These are phyloP conservation scores for Nannochloris sp. DNA, from an alignment of 139 green algal species.

Conservation along the genomic window DNA sequence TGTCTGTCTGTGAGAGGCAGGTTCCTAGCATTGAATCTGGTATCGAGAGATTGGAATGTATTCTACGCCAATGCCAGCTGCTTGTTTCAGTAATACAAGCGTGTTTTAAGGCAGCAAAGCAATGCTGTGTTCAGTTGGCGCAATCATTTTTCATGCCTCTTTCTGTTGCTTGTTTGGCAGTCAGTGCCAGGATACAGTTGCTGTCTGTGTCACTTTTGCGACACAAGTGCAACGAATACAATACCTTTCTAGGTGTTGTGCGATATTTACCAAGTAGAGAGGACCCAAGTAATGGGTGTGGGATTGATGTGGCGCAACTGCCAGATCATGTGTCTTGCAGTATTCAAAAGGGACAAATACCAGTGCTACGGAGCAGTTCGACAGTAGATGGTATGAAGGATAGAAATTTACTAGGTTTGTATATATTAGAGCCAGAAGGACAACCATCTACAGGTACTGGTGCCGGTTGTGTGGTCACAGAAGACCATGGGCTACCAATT, in stretches of 20 bases:
- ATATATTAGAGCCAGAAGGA: background rate
- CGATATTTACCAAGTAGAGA: background rate
- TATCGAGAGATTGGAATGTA: background rate
- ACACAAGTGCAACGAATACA: background rate
- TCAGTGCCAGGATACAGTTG: background rate
- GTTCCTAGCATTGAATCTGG: background rate
- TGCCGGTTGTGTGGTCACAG: background rate
- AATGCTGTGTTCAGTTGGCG: background rate
- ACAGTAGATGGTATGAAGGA: no score
- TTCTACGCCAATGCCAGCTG: background rate
- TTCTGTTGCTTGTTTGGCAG: background rate
- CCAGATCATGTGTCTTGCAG: background rate
- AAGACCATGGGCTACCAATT: background rate
- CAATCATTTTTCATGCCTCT: conserved; percentile 1
- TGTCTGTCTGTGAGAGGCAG: background rate
- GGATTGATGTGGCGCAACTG: background rate
- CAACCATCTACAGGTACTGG: background rate
- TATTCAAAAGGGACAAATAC: background rate
- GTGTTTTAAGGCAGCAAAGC: background rate
- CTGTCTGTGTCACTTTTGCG: background rate
- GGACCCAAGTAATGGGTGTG: background rate
- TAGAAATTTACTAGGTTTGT: background rate
- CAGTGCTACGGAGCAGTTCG: no score
- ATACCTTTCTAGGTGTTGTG: background rate
- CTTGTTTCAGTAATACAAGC: background rate